Evolutionary conservation across 2,329 filamentous ascomycete genomes (phyloP).

Genomic region (Tothia fuscella): DNA sequence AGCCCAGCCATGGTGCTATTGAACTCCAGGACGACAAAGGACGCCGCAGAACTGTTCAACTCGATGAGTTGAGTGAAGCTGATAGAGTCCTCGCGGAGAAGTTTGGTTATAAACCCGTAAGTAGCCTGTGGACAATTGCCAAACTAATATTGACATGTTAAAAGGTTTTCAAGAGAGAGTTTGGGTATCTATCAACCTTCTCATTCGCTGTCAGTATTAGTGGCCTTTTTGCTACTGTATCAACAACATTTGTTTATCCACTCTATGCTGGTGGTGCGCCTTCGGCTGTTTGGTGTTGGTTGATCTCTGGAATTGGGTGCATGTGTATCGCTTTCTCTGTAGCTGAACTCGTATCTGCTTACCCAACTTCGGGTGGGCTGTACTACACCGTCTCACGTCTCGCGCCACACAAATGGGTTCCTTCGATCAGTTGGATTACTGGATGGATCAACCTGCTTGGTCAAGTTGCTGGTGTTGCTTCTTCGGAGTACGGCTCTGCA

Average conservation of each 20-base stretch:
- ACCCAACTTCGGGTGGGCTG: constrained; percentile 44
- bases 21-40: constrained; percentile 11
- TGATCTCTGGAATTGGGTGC: constrained; percentile 44
- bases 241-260: constrained; percentile 44
- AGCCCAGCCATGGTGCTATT: background rate
- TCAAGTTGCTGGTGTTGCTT: constrained; percentile 42
- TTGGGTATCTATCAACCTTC: constrained; percentile 46
- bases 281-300: constrained; percentile 46
- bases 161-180: constrained; percentile 47
- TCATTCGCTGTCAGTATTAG: constrained; percentile 48
- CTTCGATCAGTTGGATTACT: constrained; percentile 38
- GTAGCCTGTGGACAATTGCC: background rate
- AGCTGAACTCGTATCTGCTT: constrained; percentile 45
- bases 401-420: constrained; percentile 35
- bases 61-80: constrained; percentile 18
- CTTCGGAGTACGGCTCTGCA: constrained; percentile 44
- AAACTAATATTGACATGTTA: constrained; percentile 1
- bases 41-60: constrained; percentile 12
- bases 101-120: constrained; percentile 23
- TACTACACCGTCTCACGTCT: constrained; percentile 47
- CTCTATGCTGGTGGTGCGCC: constrained; percentile 42
- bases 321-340: constrained; percentile 44
- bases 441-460: constrained; percentile 36
- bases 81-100: constrained; percentile 20
- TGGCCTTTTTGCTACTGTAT: constrained; percentile 43